These are phyloP conservation scores for Fonsecaea multimorphosa DNA, from an alignment of 2,329 filamentous ascomycete species.

Conservation along the genomic window DNA sequence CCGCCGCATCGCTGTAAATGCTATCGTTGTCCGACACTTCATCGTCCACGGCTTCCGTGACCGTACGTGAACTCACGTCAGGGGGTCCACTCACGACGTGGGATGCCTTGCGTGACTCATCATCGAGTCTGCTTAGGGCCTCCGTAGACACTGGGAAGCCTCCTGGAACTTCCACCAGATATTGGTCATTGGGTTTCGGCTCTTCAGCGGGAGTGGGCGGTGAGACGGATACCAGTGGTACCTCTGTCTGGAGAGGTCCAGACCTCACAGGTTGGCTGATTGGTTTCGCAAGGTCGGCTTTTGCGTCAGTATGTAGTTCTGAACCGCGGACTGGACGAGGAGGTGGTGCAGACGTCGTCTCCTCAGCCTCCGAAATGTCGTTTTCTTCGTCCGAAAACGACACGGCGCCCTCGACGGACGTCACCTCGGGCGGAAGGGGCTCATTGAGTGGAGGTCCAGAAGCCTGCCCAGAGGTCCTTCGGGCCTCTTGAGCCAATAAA, in stretches of 20 bases:
- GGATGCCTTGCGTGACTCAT: conserved; percentile 12
- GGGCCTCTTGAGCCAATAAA: conserved; percentile 55
- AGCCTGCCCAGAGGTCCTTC: conserved; percentile 36
- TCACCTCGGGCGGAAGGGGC: conserved; percentile 73
- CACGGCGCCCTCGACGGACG: conserved; percentile 69
- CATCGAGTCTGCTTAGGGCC: conserved; percentile 9
- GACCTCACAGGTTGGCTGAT: conserved; percentile 15
- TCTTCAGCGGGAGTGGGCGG: conserved; percentile 56
- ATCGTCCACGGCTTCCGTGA: conserved; percentile 24
- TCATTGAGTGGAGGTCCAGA: conserved; percentile 53
- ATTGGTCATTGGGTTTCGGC: conserved; percentile 40
- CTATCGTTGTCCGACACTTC: conserved; percentile 45
- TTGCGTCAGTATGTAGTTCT: not conserved
- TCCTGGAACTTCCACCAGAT: conserved; percentile 62
- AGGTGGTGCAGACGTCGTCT: not conserved
- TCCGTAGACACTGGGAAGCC: conserved; percentile 57
- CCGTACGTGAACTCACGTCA: not conserved
- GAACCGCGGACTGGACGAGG: not conserved
- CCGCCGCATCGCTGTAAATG: conserved; percentile 52
- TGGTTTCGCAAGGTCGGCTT: not conserved
- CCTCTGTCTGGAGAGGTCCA: conserved; percentile 17
- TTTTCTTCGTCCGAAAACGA: conserved; percentile 66
- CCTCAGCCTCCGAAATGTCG: conserved; percentile 25
- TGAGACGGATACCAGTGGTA: conserved; percentile 55
- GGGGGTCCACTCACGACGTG: not conserved